Evolutionary conservation across 225 moss, liverwort and hornwort species (phyloP), one percentile per base, ranked within the genome.

Genomic region (Marchantia paleacea): DNA sequence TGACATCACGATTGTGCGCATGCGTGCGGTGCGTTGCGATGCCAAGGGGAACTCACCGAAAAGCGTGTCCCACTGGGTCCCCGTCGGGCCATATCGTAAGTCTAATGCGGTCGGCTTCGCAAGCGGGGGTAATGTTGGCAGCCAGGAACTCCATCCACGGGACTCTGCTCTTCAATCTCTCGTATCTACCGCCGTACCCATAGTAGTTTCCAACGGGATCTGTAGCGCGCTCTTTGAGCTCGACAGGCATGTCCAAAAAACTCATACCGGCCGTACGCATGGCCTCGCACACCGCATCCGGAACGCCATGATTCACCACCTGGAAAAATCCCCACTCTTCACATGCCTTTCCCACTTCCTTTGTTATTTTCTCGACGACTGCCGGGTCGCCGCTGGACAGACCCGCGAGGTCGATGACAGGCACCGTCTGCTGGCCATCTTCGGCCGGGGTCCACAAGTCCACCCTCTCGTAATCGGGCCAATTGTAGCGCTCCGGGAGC

Each of bases 391-490:
- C 82, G 52, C 82, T 80, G 30, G 80, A 52, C 0, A 87, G 74
- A 6, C 82, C 84, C 14, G 87, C 69, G 61, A 87, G 84, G 55
- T 87, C 84, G 76, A 87, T 81, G 10, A 87, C 67, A 0, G 87
- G 87, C 24, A 87, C 87, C 0, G 74, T 79, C 66, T 82, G 67
- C 61, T 79, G 71, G 16, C 84, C 84, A 57, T 80, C 84, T 73
- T 84, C 82, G 0, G 87, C 87, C 10, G 87, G 87, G 26, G 66
- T 84, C 87, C 87, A 87, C 72, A 87, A 75, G 70, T 87, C 87
- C 73, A 87, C 84, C 64, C 80, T 82, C 71, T 87, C 87, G 77
- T 87, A 87, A 62, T 87, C 87, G 26, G 87, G 87, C 87, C 87
- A 87, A 73, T 80, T 80, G 82, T 87, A 84, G 39, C 87, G 81